Percentiles rank a stretch among this genome's conserved stretches.
phyloP scores from a whole-genome alignment of 2,329 filamentous ascomycete species.

The Penicillium digitatum region DNA sequence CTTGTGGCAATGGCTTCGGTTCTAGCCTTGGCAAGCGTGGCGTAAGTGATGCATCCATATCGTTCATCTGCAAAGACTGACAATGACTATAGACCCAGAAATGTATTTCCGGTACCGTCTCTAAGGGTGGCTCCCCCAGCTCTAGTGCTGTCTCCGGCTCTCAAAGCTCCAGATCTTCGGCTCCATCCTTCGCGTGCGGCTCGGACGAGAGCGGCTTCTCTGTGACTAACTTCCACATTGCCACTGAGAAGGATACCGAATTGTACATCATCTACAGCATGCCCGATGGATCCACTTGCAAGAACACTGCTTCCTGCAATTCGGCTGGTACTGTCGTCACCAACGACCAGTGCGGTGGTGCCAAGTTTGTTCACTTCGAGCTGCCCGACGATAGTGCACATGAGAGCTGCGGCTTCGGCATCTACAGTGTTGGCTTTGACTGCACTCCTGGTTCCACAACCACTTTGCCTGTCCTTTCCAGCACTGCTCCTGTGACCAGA shows the following conservation, averaged over 20 bases:
- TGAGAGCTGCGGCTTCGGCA: constrained; percentile 65
- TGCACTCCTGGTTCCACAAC: constrained; percentile 23
- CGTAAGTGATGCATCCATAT: constrained; percentile 39
- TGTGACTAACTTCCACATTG: constrained; percentile 68
- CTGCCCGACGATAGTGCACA: constrained; percentile 54
- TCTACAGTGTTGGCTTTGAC: constrained; percentile 29
- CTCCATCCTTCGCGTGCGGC: constrained; percentile 59
- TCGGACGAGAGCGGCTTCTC: constrained; percentile 62
- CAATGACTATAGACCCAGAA: constrained; percentile 46
- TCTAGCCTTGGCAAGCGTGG: constrained; percentile 26
- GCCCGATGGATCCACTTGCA: constrained; percentile 77
- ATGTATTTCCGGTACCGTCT: constrained; percentile 47
- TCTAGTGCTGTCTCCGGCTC: not conserved
- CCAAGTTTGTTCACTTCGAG: constrained; percentile 70
- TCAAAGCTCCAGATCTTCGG: constrained; percentile 39
- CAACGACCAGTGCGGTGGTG: constrained; percentile 91
- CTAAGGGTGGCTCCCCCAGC: constrained; percentile 47
- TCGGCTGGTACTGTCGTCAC: constrained; percentile 64
- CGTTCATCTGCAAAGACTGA: constrained; percentile 7
- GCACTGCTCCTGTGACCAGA: constrained; percentile 4
- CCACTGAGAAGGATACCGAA: constrained; percentile 69
- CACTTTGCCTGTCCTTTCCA: not conserved
- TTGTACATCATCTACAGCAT: constrained; percentile 85
- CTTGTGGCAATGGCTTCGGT: constrained; percentile 57
- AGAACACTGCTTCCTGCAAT: constrained; percentile 67